Evolutionary conservation across 768 basidiomycete genomes (phyloP).

Genomic region (Paxillus ammoniavirescens): DNA sequence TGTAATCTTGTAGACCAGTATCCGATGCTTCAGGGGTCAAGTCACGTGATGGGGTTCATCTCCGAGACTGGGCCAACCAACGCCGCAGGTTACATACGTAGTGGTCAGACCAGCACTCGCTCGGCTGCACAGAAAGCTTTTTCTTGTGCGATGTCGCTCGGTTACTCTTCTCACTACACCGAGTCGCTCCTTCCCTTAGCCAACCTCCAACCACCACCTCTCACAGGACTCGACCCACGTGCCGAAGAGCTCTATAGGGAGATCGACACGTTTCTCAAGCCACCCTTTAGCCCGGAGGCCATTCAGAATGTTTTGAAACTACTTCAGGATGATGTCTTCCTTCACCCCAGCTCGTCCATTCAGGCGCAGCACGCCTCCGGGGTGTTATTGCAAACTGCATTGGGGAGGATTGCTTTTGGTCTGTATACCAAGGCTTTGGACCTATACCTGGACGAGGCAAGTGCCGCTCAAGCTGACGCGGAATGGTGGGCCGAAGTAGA

Average conservation of each 20-base stretch:
- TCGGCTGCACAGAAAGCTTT: background rate
- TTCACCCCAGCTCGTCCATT: background rate
- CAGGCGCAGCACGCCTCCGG: conserved; percentile 5
- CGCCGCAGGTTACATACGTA: too few relatives aligned
- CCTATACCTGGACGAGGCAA: conserved; percentile 62
- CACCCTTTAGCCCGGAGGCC: conserved; percentile 17
- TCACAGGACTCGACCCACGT: conserved; percentile 5
- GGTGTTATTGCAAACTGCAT: conserved; percentile 33
- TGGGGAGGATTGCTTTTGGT: conserved; percentile 49
- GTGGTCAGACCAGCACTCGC: too few relatives aligned
- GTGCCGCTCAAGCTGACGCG: conserved; percentile 69
- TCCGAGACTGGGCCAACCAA: too few relatives aligned
- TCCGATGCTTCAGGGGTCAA: too few relatives aligned
- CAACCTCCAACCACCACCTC: conserved; percentile 5
- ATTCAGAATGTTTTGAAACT: conserved; percentile 14
- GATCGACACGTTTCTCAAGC: conserved; percentile 20
- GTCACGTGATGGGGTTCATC: too few relatives aligned
- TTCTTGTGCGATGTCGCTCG: conserved; percentile 9
- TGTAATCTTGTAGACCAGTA: too few relatives aligned
- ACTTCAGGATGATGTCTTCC: conserved; percentile 12
- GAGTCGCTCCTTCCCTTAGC: conserved; percentile 21
- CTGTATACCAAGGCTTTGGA: conserved; percentile 69
- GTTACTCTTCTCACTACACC: conserved; percentile 29
- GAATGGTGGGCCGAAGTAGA: conserved; percentile 84
- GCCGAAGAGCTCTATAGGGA: conserved; percentile 11